Evolutionary conservation across 78 protist species (phyloP).

Genomic region (Speleostelium caveatum): DNA sequence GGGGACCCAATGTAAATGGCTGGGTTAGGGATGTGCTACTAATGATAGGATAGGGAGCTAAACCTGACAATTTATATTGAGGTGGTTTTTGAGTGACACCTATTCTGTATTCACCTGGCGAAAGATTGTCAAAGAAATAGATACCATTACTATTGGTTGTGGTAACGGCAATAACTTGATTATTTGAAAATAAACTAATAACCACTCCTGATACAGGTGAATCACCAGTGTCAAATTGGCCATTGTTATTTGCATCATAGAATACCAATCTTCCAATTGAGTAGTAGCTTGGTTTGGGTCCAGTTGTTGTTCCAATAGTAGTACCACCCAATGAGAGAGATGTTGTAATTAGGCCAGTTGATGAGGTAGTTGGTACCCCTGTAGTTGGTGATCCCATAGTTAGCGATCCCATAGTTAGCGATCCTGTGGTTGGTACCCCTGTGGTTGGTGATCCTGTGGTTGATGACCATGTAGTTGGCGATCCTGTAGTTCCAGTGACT

Average conservation of each 20-base stretch:
- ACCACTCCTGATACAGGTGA: not conserved
- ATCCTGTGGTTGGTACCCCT: not conserved
- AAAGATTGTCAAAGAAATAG: slow-evolving; percentile 27
- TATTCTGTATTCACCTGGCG: slow-evolving; percentile 13
- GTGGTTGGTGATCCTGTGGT: not conserved
- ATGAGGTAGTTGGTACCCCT: not conserved
- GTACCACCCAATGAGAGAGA: no score
- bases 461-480: slow-evolving; percentile 1
- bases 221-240: slow-evolving; percentile 7
- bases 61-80: no score
- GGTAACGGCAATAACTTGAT: not conserved
- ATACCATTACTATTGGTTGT: slow-evolving; percentile 20
- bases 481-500: not conserved
- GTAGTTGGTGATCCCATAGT: not conserved
- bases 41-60: no score
- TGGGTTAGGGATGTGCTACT: no score
- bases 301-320: no score
- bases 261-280: slow-evolving; percentile 20
- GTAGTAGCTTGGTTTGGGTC: no score
- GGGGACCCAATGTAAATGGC: no score
- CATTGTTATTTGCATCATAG: slow-evolving; percentile 26
- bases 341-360: not conserved
- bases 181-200: not conserved
- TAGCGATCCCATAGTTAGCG: not conserved
- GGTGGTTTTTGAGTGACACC: no score